Conservation (phyloP, 2,329 filamentous ascomycete species). For the Penicillium sp. region DNA sequence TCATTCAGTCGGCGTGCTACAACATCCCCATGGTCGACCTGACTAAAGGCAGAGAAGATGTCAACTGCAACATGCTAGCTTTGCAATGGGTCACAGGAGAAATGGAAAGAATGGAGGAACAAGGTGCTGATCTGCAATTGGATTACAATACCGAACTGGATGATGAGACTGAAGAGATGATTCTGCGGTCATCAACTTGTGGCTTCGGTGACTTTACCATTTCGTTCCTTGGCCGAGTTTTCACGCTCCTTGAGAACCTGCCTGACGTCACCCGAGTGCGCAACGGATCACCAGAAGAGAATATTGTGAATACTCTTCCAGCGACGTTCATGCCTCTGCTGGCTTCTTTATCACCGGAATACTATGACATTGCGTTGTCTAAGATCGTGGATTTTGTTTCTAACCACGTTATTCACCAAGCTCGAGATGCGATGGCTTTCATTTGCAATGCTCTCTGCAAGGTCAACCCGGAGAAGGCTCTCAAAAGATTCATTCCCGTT, state of each 20-base stretch:
- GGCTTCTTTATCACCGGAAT: slow-evolving; percentile 81
- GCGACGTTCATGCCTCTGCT: slow-evolving; percentile 87
- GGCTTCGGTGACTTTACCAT: slow-evolving; percentile 89
- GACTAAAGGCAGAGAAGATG: slow-evolving; percentile 59
- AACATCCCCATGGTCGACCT: slow-evolving; percentile 89
- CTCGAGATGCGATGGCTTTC: slow-evolving; percentile 95
- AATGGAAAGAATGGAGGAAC: slow-evolving; percentile 86
- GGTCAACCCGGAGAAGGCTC: slow-evolving; percentile 85
- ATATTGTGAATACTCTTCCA: slow-evolving; percentile 90
- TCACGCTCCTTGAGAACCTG: slow-evolving; percentile 89
- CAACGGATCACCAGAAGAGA: slow-evolving; percentile 89
- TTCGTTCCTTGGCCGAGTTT: slow-evolving; percentile 86
- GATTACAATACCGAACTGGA: slow-evolving; percentile 76
- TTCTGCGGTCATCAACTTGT: slow-evolving; percentile 87
- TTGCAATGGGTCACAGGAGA: slow-evolving; percentile 91
- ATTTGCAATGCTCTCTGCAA: slow-evolving; percentile 96
- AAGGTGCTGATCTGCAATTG: slow-evolving; percentile 77
- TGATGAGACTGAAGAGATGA: slow-evolving; percentile 79
- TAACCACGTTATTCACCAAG: slow-evolving; percentile 93
- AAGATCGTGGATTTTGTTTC: slow-evolving; percentile 90
- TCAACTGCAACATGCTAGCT: slow-evolving; percentile 69
- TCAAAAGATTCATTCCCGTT: slow-evolving; percentile 86
- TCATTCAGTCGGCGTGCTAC: slow-evolving; percentile 92
- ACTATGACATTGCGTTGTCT: slow-evolving; percentile 85
- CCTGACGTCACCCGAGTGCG: slow-evolving; percentile 84